Conservation (phyloP, 2,329 filamentous ascomycete genomes). For the Zasmidium angulare region DNA sequence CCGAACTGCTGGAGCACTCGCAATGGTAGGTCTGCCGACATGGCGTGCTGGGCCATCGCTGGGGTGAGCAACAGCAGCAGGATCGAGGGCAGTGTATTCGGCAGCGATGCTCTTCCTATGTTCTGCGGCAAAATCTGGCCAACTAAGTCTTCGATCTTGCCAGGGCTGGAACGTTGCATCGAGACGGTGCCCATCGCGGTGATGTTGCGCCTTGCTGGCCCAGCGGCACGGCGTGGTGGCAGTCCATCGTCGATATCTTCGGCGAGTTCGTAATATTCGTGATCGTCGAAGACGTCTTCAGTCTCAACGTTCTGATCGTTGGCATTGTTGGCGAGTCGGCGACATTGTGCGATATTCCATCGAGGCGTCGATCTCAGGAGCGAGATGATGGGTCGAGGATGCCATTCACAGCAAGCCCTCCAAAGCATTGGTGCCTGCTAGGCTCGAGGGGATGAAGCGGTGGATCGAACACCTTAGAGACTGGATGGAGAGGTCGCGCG, state of each 20-base stretch:
- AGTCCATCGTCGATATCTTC: not conserved
- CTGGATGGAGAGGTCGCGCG: not conserved
- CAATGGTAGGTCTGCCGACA: constrained; percentile 19
- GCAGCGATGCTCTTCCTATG: constrained; percentile 2
- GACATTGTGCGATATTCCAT: not conserved
- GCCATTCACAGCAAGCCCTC: not conserved
- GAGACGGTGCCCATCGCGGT: not conserved
- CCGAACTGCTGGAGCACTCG: constrained; percentile 19
- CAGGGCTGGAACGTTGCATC: not conserved
- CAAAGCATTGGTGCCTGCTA: not conserved
- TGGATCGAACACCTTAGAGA: too few species aligned
- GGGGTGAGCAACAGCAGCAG: constrained; percentile 26
- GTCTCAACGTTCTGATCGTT: not conserved
- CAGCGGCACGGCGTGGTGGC: too few species aligned
- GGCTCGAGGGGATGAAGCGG: not conserved
- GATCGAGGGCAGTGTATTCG: constrained; percentile 11
- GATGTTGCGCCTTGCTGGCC: not conserved
- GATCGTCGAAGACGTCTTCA: not conserved
- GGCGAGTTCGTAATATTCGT: not conserved
- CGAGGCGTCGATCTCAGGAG: not conserved
- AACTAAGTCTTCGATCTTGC: constrained; percentile 17
- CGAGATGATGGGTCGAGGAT: not conserved
- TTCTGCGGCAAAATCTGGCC: constrained; percentile 13
- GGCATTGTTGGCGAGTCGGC: not conserved
- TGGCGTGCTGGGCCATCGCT: constrained; percentile 26